Conservation (phyloP, 129 eudicot species). For the Oenanthe sinensis region DNA sequence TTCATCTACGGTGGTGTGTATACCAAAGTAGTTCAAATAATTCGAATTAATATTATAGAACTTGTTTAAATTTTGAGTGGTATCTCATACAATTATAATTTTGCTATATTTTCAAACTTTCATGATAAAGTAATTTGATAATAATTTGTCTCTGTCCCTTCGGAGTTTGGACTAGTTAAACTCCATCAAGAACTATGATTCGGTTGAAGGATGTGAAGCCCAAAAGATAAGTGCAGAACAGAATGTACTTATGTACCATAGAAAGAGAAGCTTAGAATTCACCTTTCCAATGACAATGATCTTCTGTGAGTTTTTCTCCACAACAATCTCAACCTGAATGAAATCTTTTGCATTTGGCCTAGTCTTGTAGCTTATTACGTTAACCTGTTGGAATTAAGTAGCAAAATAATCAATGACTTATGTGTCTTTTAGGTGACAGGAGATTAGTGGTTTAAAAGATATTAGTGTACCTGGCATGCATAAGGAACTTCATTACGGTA, state of each 20-base stretch:
- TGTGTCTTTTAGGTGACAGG: not conserved
- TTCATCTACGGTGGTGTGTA: no score
- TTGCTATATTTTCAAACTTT: not conserved
- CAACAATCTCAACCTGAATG: conserved; percentile 94
- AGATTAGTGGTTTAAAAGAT: conserved; percentile 6
- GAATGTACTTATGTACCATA: not conserved
- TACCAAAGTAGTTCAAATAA: not conserved
- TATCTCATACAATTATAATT: not conserved
- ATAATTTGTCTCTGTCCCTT: not conserved
- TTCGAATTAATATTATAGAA: not conserved
- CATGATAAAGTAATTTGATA: not conserved
- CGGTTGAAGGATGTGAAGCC: not conserved
- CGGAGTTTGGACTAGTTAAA: not conserved
- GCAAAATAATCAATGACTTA: not conserved
- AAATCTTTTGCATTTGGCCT: conserved; percentile 95
- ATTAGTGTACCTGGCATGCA: conserved; percentile 75
- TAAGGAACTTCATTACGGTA: conserved; percentile 97
- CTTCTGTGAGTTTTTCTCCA: conserved; percentile 92
- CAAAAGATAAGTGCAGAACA: not conserved
- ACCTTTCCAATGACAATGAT: conserved; percentile 93
- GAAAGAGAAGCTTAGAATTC: conserved; percentile 3
- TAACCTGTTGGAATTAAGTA: conserved; percentile 47
- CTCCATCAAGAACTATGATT: not conserved
- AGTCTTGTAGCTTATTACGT: conserved; percentile 75
- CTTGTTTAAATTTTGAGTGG: no score